A percentile compares a stretch with the other conserved stretches of the same genome.
Evolutionary conservation across 2,329 filamentous ascomycete genomes (phyloP).

Genomic region (Aspergillus ibericus): DNA sequence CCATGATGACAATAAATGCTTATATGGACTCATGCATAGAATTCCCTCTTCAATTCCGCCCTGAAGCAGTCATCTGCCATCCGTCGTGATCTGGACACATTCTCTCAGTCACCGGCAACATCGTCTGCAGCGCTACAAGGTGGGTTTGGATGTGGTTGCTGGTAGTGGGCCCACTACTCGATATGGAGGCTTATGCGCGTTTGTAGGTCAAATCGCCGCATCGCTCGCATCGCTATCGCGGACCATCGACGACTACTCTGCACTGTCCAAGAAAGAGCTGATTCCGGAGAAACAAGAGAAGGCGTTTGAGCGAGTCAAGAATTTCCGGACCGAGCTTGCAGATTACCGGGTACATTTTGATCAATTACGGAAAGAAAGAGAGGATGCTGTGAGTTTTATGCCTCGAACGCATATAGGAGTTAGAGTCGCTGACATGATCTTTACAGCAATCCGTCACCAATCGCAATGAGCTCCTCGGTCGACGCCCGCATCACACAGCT

Average conservation of each 20-base stretch:
- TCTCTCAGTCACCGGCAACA: slow-evolving; percentile 60
- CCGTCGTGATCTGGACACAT: slow-evolving; percentile 71
- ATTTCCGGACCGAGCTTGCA: slow-evolving; percentile 77
- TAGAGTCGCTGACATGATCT: neutral
- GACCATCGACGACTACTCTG: slow-evolving; percentile 88
- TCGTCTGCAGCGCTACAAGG: slow-evolving; percentile 64
- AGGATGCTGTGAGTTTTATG: slow-evolving; percentile 63
- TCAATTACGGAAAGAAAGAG: slow-evolving; percentile 70
- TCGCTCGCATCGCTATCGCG: slow-evolving; percentile 80
- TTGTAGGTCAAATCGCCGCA: slow-evolving; percentile 68
- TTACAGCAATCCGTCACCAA: slow-evolving; percentile 62
- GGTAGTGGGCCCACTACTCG: neutral
- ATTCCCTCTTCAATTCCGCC: slow-evolving; percentile 81
- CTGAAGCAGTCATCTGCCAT: slow-evolving; percentile 81
- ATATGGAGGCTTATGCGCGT: neutral
- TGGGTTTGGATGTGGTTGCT: slow-evolving; percentile 18
- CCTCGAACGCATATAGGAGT: too few species aligned
- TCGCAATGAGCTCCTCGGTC: slow-evolving; percentile 78
- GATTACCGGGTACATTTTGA: slow-evolving; percentile 80
- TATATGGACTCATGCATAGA: slow-evolving; percentile 50
- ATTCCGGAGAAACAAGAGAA: slow-evolving; percentile 91
- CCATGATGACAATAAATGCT: neutral
- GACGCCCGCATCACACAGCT: slow-evolving; percentile 73
- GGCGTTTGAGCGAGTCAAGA: slow-evolving; percentile 78
- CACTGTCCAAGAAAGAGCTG: slow-evolving; percentile 81